Percentiles rank a stretch among this genome's conserved stretches.
phyloP scores from a whole-genome alignment of 148 eudicot genomes.

The Persicaria tinctoria region DNA sequence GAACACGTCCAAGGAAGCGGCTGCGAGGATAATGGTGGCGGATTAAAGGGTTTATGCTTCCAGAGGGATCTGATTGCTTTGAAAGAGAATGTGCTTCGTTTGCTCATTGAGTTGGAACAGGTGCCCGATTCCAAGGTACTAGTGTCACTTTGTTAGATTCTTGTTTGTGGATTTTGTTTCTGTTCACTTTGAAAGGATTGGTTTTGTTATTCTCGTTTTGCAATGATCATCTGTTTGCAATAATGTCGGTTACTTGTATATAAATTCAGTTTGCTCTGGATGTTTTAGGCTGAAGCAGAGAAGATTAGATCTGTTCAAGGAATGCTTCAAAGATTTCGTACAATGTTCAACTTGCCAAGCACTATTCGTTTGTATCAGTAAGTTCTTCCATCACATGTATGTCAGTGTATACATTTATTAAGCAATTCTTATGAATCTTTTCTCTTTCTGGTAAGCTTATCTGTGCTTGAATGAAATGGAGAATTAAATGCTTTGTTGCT shows the following conservation, averaged over 20 bases:
- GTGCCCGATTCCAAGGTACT: too few species aligned
- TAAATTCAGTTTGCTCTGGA: not conserved
- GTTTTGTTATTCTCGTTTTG: too few species aligned
- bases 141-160: too few species aligned
- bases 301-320: constrained; percentile 99
- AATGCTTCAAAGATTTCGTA: constrained; percentile 23
- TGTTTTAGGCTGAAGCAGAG: constrained; percentile 83
- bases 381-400: constrained; percentile 91
- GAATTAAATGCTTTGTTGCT: not conserved
- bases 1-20: too few species aligned
- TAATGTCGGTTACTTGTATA: not conserved
- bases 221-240: too few species aligned
- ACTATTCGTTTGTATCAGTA: constrained; percentile 81
- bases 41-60: too few species aligned
- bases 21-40: too few species aligned
- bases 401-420: not conserved
- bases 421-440: not conserved
- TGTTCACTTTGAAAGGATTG: too few species aligned
- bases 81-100: too few species aligned
- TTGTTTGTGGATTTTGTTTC: too few species aligned
- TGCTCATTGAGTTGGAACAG: too few species aligned
- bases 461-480: not conserved
- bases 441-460: not conserved
- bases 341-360: constrained; percentile 92
- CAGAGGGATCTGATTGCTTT: too few species aligned